These are phyloP conservation scores for Vigna unguiculata DNA, from an alignment of 306 rosid species.

Conservation along the genomic window DNA sequence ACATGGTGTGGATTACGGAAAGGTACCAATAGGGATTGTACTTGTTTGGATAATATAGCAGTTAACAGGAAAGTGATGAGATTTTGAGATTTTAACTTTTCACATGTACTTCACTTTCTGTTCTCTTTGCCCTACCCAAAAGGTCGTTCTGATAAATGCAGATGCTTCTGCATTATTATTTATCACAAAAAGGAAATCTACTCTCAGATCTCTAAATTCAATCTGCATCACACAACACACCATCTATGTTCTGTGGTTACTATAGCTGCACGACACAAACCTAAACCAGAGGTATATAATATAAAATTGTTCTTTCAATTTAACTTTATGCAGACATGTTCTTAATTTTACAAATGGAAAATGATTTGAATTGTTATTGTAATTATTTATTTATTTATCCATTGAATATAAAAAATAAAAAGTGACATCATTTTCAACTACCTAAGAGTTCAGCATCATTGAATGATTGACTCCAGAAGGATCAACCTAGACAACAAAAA, in stretches of 20 bases:
- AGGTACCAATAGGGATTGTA: conserved; percentile 6
- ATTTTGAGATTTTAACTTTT: background rate
- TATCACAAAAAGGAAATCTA: conserved; percentile 14
- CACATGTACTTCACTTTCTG: conserved; percentile 26
- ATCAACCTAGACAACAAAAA: background rate
- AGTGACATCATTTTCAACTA: background rate
- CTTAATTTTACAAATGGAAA: background rate
- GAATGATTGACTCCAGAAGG: background rate
- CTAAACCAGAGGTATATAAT: background rate
- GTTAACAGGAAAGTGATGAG: background rate
- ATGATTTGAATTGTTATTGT: background rate
- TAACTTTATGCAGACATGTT: background rate
- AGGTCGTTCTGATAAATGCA: conserved; percentile 36
- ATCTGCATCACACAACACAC: background rate
- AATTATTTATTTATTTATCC: background rate
- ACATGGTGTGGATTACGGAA: background rate
- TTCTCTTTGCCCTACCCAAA: background rate
- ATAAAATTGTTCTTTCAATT: background rate
- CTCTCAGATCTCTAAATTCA: conserved; percentile 28
- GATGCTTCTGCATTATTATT: background rate
- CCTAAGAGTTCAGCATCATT: background rate
- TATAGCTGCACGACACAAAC: conserved; percentile 25
- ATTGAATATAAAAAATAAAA: no score
- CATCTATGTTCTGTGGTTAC: conserved; percentile 46
- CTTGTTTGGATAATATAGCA: background rate